A percentile compares a stretch with the other conserved stretches of the same genome.
Conservation (phyloP, 306 rosid species). For the Vigna trinervia region DNA sequence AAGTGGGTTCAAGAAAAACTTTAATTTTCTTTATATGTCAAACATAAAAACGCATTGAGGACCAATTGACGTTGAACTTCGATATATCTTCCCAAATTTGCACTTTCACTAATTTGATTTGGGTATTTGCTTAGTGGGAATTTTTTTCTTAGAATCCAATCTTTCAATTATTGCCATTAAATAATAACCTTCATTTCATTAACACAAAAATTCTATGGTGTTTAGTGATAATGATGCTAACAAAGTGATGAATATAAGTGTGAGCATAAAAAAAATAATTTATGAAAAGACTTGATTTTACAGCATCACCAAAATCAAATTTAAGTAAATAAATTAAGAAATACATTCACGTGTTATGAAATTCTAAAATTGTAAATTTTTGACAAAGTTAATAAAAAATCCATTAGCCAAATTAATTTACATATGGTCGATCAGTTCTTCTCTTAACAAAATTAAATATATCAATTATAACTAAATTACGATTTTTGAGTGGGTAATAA, state of each 20-base stretch:
- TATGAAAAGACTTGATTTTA: not conserved
- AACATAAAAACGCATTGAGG: not conserved
- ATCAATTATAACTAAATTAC: too few relatives aligned
- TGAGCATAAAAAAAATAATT: not conserved
- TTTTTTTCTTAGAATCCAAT: not conserved
- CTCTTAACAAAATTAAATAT: too few relatives aligned
- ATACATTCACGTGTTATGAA: not conserved
- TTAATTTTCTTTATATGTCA: not conserved
- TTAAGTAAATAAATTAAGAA: not conserved
- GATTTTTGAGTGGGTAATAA: too few relatives aligned
- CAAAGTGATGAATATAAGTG: not conserved
- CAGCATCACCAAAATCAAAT: not conserved
- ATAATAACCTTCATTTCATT: not conserved
- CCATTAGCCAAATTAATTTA: too few relatives aligned
- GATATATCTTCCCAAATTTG: not conserved
- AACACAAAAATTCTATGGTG: not conserved
- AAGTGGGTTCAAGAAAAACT: not conserved
- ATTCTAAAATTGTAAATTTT: not conserved
- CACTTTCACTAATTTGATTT: conserved; percentile 3
- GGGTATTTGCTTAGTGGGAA: not conserved
- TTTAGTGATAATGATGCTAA: not conserved
- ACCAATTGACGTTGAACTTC: not conserved
- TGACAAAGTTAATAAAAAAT: not conserved
- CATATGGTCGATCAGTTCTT: too few relatives aligned
- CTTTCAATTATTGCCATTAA: not conserved